Evolutionary conservation across 352 stramenopile genomes (phyloP).

Genomic region (Phytophthora hibernalis): DNA sequence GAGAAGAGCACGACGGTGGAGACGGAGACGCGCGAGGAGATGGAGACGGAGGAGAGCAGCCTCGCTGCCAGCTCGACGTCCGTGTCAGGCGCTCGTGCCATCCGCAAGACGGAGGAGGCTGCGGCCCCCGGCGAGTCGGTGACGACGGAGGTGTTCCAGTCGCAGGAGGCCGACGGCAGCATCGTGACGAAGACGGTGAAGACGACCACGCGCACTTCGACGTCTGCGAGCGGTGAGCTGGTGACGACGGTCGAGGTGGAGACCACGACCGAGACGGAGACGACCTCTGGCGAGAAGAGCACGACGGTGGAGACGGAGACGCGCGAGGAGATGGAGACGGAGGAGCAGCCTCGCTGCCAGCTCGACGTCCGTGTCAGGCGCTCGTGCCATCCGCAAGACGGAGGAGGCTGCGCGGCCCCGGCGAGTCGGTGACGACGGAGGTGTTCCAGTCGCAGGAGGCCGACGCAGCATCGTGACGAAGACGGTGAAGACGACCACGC

Average conservation of each 20-base stretch:
- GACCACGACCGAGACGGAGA: conserved; percentile 29
- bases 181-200: conserved; percentile 29
- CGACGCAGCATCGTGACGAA: conserved; percentile 27
- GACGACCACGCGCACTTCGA: conserved; percentile 17
- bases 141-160: conserved; percentile 32
- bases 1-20: conserved; percentile 19
- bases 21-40: conserved; percentile 15
- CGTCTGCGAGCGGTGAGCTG: conserved; percentile 19
- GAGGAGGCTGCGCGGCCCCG: conserved; percentile 18
- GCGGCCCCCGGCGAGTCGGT: conserved; percentile 17
- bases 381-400: conserved; percentile 11
- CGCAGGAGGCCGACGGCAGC: conserved; percentile 23
- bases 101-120: conserved; percentile 1
- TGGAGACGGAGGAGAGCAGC: conserved; percentile 11
- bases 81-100: not conserved
- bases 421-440: conserved; percentile 26
- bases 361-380: conserved; percentile 9
- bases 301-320: conserved; percentile 30
- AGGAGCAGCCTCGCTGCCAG: conserved; percentile 16
- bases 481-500: conserved; percentile 19
- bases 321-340: conserved; percentile 21
- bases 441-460: conserved; percentile 23
- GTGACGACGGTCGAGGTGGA: conserved; percentile 25
- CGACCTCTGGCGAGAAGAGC: conserved; percentile 28
- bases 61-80: conserved; percentile 1